These are phyloP conservation scores for Russula olivacea DNA, from an alignment of 768 basidiomycete species.

Conservation along the genomic window DNA sequence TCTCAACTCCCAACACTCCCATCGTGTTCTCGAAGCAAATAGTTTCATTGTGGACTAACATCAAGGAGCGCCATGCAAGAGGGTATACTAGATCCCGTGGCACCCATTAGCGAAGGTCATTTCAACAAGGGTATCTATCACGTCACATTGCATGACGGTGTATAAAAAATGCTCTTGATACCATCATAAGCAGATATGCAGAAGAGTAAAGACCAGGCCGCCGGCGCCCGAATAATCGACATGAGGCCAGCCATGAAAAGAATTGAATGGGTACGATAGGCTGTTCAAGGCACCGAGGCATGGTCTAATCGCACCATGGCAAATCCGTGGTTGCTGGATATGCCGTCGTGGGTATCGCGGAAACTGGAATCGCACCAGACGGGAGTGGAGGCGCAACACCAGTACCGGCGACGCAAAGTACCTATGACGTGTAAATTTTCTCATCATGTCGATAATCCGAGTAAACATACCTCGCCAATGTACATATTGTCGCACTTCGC, in stretches of 20 bases:
- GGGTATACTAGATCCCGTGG: background rate
- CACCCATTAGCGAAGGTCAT: background rate
- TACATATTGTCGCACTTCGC: slow-evolving; percentile 58
- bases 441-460: background rate
- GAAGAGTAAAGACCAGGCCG: background rate
- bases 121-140: background rate
- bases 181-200: background rate
- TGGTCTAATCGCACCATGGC: slow-evolving; percentile 14
- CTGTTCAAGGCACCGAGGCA: background rate
- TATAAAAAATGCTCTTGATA: background rate
- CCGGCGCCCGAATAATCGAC: slow-evolving; percentile 1
- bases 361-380: background rate
- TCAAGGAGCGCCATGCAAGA: background rate
- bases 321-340: background rate
- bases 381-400: background rate
- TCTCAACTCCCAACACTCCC: too few species aligned
- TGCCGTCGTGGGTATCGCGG: background rate
- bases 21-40: background rate
- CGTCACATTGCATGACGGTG: background rate
- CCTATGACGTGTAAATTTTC: background rate
- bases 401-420: slow-evolving; percentile 1
- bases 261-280: background rate
- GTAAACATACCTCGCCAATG: slow-evolving; percentile 57
- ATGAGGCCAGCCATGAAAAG: background rate
- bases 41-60: background rate